phyloP scores from a whole-genome alignment of 2,329 filamentous ascomycete genomes.

The Fulvia fulva region DNA sequence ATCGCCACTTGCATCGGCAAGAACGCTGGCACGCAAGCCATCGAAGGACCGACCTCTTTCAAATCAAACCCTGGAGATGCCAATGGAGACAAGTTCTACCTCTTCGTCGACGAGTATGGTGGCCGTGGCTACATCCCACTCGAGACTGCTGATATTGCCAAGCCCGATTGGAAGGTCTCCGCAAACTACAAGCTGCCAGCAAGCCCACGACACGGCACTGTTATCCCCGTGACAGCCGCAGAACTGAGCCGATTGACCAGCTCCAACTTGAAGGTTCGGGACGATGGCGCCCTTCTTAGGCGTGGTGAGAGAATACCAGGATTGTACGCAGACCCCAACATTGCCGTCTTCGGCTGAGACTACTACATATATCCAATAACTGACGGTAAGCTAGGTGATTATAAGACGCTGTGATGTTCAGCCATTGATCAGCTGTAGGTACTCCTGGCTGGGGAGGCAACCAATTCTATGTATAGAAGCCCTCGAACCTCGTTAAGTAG shows the following conservation, averaged over 20 bases:
- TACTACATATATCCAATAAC: constrained; percentile 50
- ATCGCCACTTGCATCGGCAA: constrained; percentile 49
- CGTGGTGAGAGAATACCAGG: constrained; percentile 19
- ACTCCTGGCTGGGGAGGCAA: constrained; percentile 43
- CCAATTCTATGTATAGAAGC: constrained; percentile 49
- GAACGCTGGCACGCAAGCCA: constrained; percentile 46
- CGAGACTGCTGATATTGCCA: constrained; percentile 48
- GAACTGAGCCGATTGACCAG: constrained; percentile 34
- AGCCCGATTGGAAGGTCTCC: constrained; percentile 49
- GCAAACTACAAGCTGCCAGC: constrained; percentile 45
- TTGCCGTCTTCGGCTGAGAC: constrained; percentile 41
- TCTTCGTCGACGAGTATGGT: constrained; percentile 54
- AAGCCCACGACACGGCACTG: constrained; percentile 53
- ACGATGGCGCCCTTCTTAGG: constrained; percentile 4
- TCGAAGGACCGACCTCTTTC: constrained; percentile 53
- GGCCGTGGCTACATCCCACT: constrained; percentile 53
- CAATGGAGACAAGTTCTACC: constrained; percentile 52
- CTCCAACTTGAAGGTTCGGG: constrained; percentile 10
- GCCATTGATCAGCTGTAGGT: not conserved
- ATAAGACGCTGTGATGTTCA: not conserved
- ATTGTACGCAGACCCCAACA: constrained; percentile 45
- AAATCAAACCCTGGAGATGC: constrained; percentile 48
- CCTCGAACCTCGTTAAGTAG: constrained; percentile 43
- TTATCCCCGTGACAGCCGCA: constrained; percentile 48
- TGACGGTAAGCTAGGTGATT: constrained; percentile 37